phyloP scores from a whole-genome alignment of 176 grass and related monocot genomes.

The Coix lacrymajobi region DNA sequence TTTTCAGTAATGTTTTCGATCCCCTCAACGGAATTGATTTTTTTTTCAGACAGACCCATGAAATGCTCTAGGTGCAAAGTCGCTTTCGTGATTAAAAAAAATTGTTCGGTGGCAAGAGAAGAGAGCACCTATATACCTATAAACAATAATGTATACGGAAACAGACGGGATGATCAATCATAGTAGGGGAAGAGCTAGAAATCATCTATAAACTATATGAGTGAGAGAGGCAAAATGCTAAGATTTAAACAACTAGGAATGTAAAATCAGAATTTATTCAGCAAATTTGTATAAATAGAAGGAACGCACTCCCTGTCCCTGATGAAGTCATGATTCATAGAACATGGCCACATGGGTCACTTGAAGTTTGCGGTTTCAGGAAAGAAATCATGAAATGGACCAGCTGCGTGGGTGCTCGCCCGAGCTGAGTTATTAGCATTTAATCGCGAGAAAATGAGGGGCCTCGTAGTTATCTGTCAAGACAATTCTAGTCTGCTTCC shows the following conservation, averaged over 20 bases:
- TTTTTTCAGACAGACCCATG: slow-evolving; percentile 15
- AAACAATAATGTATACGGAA: neutral
- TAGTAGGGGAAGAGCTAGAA: neutral
- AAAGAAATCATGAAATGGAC: neutral
- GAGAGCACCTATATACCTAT: neutral
- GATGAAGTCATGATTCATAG: neutral
- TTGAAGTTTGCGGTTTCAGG: neutral
- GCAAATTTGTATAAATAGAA: no score
- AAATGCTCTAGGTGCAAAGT: slow-evolving; percentile 37
- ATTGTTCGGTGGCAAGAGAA: neutral
- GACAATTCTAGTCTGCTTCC: neutral
- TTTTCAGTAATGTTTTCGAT: neutral
- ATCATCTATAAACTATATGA: neutral
- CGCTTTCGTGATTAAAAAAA: slow-evolving; percentile 29
- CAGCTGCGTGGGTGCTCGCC: neutral
- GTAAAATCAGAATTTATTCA: neutral
- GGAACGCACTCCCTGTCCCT: no score
- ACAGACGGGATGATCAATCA: slow-evolving; percentile 5
- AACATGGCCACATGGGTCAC: slow-evolving; percentile 10
- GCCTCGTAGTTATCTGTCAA: neutral
- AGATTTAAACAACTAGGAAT: neutral
- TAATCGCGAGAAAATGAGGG: slow-evolving; percentile 4
- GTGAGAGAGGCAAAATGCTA: neutral
- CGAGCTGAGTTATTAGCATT: slow-evolving; percentile 1
- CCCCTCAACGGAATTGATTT: neutral